These are phyloP conservation scores for Colletotrichum theobromicola DNA, from an alignment of 2,329 filamentous ascomycete genomes.

Conservation along the genomic window DNA sequence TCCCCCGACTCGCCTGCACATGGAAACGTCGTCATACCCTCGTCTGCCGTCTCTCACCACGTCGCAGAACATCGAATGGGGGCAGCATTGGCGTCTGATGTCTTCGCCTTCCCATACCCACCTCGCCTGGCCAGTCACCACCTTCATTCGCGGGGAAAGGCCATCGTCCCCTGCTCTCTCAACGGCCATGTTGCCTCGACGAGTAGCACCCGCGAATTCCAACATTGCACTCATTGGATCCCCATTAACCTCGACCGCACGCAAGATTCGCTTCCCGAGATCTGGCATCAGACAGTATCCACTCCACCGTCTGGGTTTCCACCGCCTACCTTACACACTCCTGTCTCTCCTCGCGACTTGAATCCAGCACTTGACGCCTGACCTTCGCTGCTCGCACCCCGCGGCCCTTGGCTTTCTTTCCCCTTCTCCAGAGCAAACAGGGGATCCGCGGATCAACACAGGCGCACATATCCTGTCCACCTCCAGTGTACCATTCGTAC, in stretches of 20 bases:
- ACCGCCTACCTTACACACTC: neutral
- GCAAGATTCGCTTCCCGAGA: slow-evolving; percentile 6
- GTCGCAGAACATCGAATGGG: neutral
- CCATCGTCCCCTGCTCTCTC: neutral
- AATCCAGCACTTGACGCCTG: neutral
- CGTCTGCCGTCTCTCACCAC: neutral
- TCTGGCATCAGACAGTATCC: neutral
- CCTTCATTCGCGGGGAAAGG: neutral
- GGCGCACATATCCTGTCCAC: neutral
- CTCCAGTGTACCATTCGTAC: neutral
- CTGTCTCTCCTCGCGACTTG: neutral
- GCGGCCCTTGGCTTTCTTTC: neutral
- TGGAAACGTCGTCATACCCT: neutral
- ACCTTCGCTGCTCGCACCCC: neutral
- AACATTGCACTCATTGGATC: neutral
- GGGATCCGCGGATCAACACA: neutral
- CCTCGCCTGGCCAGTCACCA: neutral
- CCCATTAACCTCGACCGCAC: neutral
- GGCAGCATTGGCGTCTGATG: slow-evolving; percentile 12
- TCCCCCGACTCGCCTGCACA: neutral
- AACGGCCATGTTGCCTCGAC: neutral
- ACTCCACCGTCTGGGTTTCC: neutral
- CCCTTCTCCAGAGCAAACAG: neutral
- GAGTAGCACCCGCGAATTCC: neutral
- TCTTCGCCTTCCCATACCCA: neutral